Percentiles rank a stretch among this genome's conserved stretches.
phyloP scores from a whole-genome alignment of 208 protist genomes.

The Wallacemonas rigidus region DNA sequence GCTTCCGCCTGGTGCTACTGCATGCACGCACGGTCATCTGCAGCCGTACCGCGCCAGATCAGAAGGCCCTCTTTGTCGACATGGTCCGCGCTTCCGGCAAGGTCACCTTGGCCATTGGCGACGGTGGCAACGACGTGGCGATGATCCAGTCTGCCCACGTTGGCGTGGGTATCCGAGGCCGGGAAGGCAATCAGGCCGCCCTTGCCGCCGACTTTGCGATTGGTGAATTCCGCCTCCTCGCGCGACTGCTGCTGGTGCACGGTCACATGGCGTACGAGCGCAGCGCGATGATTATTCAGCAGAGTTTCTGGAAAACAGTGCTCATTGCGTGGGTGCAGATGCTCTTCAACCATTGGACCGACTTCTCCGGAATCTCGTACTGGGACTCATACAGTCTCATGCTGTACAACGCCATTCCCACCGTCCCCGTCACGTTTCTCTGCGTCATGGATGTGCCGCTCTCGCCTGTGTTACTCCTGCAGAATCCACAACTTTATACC shows the following conservation, averaged over 20 bases:
- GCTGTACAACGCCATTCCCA: conserved; percentile 89
- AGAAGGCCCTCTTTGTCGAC: conserved; percentile 69
- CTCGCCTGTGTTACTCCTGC: conserved; percentile 52
- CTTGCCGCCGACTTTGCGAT: conserved; percentile 92
- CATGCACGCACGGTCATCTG: conserved; percentile 67
- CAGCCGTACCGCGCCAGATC: conserved; percentile 67
- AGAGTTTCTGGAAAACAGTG: conserved; percentile 97
- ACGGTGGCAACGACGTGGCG: conserved; percentile 94
- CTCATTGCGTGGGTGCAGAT: conserved; percentile 93
- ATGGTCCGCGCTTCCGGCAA: conserved; percentile 54
- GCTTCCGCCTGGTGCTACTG: conserved; percentile 55
- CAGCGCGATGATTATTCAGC: conserved; percentile 92
- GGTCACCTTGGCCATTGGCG: conserved; percentile 91
- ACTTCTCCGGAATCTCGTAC: conserved; percentile 85
- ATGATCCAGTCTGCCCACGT: conserved; percentile 95
- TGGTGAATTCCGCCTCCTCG: conserved; percentile 89
- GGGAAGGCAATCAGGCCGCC: conserved; percentile 90
- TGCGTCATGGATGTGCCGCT: conserved; percentile 85
- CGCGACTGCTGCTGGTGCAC: conserved; percentile 92
- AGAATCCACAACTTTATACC: conserved; percentile 67
- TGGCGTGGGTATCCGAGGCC: conserved; percentile 88
- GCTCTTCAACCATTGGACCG: conserved; percentile 81
- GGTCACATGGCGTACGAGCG: conserved; percentile 92
- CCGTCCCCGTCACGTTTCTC: conserved; percentile 81
- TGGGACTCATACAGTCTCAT: conserved; percentile 89